Evolutionary conservation across 2,329 filamentous ascomycete species (phyloP).

Genomic region (Periconia sp.): DNA sequence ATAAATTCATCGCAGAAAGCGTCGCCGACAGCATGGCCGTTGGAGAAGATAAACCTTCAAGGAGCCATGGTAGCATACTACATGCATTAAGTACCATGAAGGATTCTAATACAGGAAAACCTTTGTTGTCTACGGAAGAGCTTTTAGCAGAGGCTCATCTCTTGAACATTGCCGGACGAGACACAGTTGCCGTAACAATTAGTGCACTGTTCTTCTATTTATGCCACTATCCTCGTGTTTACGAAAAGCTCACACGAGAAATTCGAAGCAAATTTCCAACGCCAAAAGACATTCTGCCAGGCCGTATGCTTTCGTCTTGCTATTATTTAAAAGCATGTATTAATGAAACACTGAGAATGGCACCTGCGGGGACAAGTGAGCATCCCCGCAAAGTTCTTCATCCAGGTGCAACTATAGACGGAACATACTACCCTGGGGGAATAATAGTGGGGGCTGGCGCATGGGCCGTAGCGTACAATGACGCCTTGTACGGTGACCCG

Average conservation of each 20-base stretch:
- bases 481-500: conserved; percentile 13
- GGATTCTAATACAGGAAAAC: conserved; percentile 40
- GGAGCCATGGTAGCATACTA: conserved; percentile 17
- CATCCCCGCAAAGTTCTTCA: conserved; percentile 7
- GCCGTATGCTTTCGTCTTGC: conserved; percentile 4
- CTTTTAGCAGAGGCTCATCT: too few species aligned
- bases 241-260: too few species aligned
- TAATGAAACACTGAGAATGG: conserved; percentile 11
- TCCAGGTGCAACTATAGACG: conserved; percentile 15
- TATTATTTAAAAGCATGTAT: conserved; percentile 12
- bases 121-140: too few species aligned
- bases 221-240: not conserved
- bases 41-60: not conserved
- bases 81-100: too few species aligned
- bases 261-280: conserved; percentile 8
- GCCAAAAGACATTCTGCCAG: conserved; percentile 7
- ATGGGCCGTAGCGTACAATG: conserved; percentile 15
- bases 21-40: not conserved
- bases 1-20: conserved; percentile 7
- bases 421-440: conserved; percentile 13
- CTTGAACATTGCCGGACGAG: conserved; percentile 40
- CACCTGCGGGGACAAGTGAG: conserved; percentile 10
- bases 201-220: too few species aligned
- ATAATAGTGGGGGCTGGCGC: conserved; percentile 11
- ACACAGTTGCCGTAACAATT: too few species aligned